phyloP scores from a whole-genome alignment of 805 yeast species.

The Yamadazyma tumulicola region DNA sequence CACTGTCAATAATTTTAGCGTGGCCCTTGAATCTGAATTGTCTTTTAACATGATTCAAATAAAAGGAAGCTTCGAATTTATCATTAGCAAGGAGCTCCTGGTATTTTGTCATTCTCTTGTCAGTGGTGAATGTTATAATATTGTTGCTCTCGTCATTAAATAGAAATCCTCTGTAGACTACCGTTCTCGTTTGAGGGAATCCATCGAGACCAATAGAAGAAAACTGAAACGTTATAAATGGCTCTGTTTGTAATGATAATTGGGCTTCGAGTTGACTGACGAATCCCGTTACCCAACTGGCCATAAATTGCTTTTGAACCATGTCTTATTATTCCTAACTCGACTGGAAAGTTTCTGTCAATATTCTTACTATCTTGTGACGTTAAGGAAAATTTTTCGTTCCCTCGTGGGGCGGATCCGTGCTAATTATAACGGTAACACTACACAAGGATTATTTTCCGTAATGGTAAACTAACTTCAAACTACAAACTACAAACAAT shows the following conservation, averaged over 20 bases:
- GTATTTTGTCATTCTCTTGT: slow-evolving; percentile 63
- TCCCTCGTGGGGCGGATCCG: slow-evolving; percentile 11
- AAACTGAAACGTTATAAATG: slow-evolving; percentile 61
- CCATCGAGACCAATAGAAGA: slow-evolving; percentile 58
- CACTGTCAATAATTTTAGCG: slow-evolving; percentile 44
- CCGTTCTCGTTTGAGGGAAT: slow-evolving; percentile 64
- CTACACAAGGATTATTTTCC: too few relatives aligned
- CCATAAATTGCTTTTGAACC: slow-evolving; percentile 40
- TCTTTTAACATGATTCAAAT: slow-evolving; percentile 56
- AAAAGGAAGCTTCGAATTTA: slow-evolving; percentile 72
- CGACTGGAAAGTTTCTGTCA: background rate
- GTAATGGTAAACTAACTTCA: too few relatives aligned
- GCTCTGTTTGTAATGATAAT: slow-evolving; percentile 24
- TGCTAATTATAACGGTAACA: background rate
- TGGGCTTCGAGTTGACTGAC: slow-evolving; percentile 16
- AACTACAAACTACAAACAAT: too few relatives aligned
- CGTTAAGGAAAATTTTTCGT: slow-evolving; percentile 8
- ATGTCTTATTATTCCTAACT: slow-evolving; percentile 11
- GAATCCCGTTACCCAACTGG: slow-evolving; percentile 75
- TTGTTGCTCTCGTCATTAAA: slow-evolving; percentile 67
- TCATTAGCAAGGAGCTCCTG: slow-evolving; percentile 49
- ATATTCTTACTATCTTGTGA: slow-evolving; percentile 5
- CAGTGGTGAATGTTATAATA: slow-evolving; percentile 67
- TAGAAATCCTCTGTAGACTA: slow-evolving; percentile 70
- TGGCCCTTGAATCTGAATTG: slow-evolving; percentile 74